A percentile compares a stretch with the other conserved stretches of the same genome.
These are phyloP conservation scores for Colletotrichum sp. DNA, from an alignment of 2,329 filamentous ascomycete genomes.

Conservation along the genomic window DNA sequence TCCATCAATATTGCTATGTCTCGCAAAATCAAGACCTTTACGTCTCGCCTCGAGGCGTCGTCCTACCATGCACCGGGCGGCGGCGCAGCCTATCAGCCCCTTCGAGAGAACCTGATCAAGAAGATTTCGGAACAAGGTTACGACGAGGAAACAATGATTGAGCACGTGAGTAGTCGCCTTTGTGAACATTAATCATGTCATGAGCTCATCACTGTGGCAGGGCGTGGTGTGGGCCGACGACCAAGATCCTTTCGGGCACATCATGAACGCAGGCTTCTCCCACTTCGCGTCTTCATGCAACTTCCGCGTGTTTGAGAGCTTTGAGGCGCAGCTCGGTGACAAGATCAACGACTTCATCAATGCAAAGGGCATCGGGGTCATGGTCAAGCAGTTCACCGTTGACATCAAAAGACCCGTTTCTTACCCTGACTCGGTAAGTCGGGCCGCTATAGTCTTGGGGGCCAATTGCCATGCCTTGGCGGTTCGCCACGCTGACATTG, in stretches of 20 bases:
- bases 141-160: neutral
- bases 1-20: neutral
- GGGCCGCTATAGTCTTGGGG: neutral
- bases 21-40: neutral
- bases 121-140: neutral
- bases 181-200: accelerated
- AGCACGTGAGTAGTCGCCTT: neutral
- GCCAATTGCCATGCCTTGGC: neutral
- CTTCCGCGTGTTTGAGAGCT: neutral
- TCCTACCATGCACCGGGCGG: neutral
- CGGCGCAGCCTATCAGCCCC: neutral
- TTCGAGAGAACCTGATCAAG: neutral
- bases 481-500: neutral
- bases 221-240: neutral
- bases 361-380: neutral
- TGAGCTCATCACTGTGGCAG: neutral
- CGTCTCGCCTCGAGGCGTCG: neutral
- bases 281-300: neutral
- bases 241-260: neutral
- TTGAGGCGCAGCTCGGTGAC: neutral
- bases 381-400: neutral
- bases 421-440: neutral
- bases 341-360: neutral
- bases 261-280: neutral
- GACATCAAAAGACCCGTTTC: neutral